phyloP scores from a whole-genome alignment of 1,139 yeast species.

The Yamadazyma siamensis region DNA sequence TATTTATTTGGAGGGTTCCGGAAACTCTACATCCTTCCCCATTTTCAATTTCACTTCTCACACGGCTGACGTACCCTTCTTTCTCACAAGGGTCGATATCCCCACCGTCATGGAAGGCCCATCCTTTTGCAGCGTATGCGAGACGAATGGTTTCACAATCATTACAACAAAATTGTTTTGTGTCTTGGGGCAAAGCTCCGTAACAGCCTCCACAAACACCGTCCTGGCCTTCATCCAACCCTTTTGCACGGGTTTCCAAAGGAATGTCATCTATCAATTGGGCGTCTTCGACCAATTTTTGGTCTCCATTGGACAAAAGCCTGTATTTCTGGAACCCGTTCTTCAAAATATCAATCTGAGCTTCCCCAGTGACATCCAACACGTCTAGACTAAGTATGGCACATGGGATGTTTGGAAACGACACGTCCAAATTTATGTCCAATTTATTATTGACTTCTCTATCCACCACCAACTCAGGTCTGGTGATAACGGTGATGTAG shows the following conservation, averaged over 20 bases:
- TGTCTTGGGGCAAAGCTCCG: slow-evolving; percentile 70
- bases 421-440: slow-evolving; percentile 74
- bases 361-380: slow-evolving; percentile 84
- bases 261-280: slow-evolving; percentile 26
- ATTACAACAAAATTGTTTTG: slow-evolving; percentile 73
- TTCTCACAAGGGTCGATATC: slow-evolving; percentile 85
- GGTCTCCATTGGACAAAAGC: slow-evolving; percentile 20
- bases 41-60: slow-evolving; percentile 51
- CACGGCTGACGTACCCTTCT: slow-evolving; percentile 72
- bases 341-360: slow-evolving; percentile 66
- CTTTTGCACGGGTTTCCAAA: slow-evolving; percentile 31
- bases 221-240: slow-evolving; percentile 35
- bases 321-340: slow-evolving; percentile 74
- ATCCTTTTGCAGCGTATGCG: slow-evolving; percentile 72
- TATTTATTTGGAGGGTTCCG: slow-evolving; percentile 76
- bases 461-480: slow-evolving; percentile 88
- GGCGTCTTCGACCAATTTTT: slow-evolving; percentile 27
- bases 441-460: slow-evolving; percentile 74
- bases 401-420: slow-evolving; percentile 85
- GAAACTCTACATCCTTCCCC: slow-evolving; percentile 83
- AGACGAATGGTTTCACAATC: slow-evolving; percentile 75
- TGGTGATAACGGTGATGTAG: slow-evolving; percentile 60
- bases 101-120: slow-evolving; percentile 91
- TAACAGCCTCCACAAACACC: slow-evolving; percentile 84
- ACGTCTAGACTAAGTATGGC: slow-evolving; percentile 48